Evolutionary conservation across 352 stramenopile species (phyloP).

Genomic region (Phytophthora litchii): DNA sequence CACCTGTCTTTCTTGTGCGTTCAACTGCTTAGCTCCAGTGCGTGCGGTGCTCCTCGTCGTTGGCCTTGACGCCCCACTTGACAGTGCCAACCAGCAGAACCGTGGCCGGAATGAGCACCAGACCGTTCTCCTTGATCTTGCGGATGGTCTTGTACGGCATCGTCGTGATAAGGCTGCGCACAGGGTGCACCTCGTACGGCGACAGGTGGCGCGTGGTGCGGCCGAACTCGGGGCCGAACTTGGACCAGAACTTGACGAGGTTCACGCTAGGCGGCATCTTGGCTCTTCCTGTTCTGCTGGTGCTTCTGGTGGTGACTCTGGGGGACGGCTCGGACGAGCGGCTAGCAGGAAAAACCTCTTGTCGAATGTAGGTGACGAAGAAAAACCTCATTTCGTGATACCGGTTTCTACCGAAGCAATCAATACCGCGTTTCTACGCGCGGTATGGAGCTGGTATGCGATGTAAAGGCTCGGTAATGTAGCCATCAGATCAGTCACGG

Average conservation of each 20-base stretch:
- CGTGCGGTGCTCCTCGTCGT: slow-evolving; percentile 79
- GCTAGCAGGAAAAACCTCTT: slow-evolving; percentile 44
- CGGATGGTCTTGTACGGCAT: slow-evolving; percentile 78
- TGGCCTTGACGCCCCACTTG: slow-evolving; percentile 73
- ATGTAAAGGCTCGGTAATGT: slow-evolving; percentile 1
- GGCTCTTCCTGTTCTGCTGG: slow-evolving; percentile 24
- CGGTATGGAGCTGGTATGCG: neutral
- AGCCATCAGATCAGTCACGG: slow-evolving; percentile 1
- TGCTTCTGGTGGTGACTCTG: slow-evolving; percentile 32
- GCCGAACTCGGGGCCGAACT: slow-evolving; percentile 66
- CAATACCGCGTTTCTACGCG: slow-evolving; percentile 4
- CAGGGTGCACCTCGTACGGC: slow-evolving; percentile 68
- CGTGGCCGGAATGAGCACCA: slow-evolving; percentile 67
- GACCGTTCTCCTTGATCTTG: slow-evolving; percentile 84
- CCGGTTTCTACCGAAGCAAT: neutral
- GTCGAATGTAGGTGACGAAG: neutral
- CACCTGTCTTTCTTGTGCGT: slow-evolving; percentile 8
- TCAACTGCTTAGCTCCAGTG: slow-evolving; percentile 67
- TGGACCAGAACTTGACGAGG: slow-evolving; percentile 77
- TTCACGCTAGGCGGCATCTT: slow-evolving; percentile 52
- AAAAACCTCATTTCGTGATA: slow-evolving; percentile 21
- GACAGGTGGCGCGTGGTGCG: slow-evolving; percentile 75
- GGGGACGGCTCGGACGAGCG: slow-evolving; percentile 21
- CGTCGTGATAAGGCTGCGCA: slow-evolving; percentile 72
- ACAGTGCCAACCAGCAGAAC: slow-evolving; percentile 72